Base-by-base conservation (phyloP, 371 early-diverging fungal species). In the Blakeslea trispora region DNA sequence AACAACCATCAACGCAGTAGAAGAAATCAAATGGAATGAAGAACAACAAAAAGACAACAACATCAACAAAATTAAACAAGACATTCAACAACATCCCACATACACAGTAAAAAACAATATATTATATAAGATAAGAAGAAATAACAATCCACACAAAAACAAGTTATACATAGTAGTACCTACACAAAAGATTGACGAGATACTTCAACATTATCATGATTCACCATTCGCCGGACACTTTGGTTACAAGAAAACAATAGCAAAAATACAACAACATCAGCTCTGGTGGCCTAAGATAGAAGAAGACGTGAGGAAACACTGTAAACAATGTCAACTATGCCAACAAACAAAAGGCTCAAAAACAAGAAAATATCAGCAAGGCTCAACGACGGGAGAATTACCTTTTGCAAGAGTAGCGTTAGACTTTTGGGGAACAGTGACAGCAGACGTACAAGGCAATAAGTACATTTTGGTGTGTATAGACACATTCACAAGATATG, bases 181-280 rank as follows among this genome's bases (percentile, higher is more conserved):
- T n/a, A n/a, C n/a, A n/a, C n/a, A n/a, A n/a, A n/a, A n/a, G n/a
- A n/a, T n/a, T n/a, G n/a, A n/a, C n/a, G n/a, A n/a, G n/a, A n/a
- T 6, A 32, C 32, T 23, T 53, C 53, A 45, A 11, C 28, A 43
- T 19, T 43, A 23, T 34, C 23, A 13, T n/a, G n/a, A n/a, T n/a
- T n/a, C n/a, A n/a, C n/a, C n/a, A 3, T 51, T 42, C 24, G 52
- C 41, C 24, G 52, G 52, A 6, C 52, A 51, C 23, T 51, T 51
- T 51, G 42, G 52, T 1, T 40, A 22, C 15, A 21, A n/a, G n/a
- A 51, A 51, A 51, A 51, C 52, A 23, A 51, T n/a, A 40, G n/a
- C 24, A 3, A 51, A 42, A 51, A 51, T 51, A 22, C 6, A 21
- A 11, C 52, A 51, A 51, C 39, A 51, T 6, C 13, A 18, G 8